Conservation (phyloP, 2,329 filamentous ascomycete species). For the Dactylonectria macrodidyma region DNA sequence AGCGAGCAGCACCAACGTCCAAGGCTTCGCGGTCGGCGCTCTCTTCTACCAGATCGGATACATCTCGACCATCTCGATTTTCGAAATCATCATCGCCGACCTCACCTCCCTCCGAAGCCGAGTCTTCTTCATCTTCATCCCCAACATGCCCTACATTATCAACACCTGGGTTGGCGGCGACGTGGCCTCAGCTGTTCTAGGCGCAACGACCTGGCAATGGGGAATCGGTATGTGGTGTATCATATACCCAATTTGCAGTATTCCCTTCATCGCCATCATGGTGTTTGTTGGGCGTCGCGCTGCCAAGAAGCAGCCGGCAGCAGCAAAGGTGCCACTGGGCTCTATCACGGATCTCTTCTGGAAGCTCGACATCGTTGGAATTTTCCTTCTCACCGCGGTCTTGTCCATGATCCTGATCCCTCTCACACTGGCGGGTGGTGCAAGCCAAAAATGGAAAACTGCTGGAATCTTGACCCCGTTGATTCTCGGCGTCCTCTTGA, state of each 20-base stretch:
- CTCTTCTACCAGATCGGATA: slow-evolving; percentile 74
- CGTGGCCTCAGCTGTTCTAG: slow-evolving; percentile 56
- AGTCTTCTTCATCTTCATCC: slow-evolving; percentile 71
- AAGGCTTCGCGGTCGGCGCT: slow-evolving; percentile 68
- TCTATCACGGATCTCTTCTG: slow-evolving; percentile 15
- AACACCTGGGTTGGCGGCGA: slow-evolving; percentile 72
- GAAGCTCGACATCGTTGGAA: slow-evolving; percentile 58
- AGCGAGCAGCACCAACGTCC: slow-evolving; percentile 67
- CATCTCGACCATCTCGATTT: slow-evolving; percentile 71
- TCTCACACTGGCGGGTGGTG: slow-evolving; percentile 56
- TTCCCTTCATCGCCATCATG: slow-evolving; percentile 68
- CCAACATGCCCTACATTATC: slow-evolving; percentile 72
- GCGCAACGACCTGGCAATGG: slow-evolving; percentile 68
- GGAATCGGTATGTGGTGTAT: slow-evolving; percentile 74
- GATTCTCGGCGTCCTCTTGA: slow-evolving; percentile 62
- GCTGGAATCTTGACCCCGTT: slow-evolving; percentile 63
- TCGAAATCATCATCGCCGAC: slow-evolving; percentile 77
- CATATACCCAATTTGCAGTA: slow-evolving; percentile 69
- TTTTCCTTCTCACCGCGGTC: slow-evolving; percentile 64
- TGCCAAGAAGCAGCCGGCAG: slow-evolving; percentile 52
- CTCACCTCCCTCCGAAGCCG: slow-evolving; percentile 72
- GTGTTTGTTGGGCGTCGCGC: slow-evolving; percentile 67
- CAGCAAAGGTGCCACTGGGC: not conserved
- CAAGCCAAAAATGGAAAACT: slow-evolving; percentile 56
- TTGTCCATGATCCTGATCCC: slow-evolving; percentile 67